Evolutionary conservation across 805 yeast species (phyloP).

Genomic region (Candida sonorensis): DNA sequence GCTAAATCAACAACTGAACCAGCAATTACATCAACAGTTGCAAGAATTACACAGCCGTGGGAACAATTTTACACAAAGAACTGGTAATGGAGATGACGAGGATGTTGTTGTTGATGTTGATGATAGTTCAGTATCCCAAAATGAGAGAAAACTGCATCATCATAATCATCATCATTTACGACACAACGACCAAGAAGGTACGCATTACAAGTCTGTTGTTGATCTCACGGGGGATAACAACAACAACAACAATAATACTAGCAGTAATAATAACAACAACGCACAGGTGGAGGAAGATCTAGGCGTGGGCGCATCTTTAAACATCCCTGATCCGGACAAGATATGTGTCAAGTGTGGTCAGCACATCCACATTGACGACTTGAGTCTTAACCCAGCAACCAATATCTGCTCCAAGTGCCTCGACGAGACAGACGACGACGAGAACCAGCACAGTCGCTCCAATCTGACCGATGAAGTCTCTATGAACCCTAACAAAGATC

Average conservation of each 20-base stretch:
- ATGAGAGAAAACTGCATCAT: no score
- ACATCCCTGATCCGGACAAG: conserved; percentile 22
- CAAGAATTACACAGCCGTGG: no score
- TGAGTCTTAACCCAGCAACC: conserved; percentile 21
- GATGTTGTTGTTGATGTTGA: no score
- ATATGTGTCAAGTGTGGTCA: conserved; percentile 22
- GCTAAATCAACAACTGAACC: conserved; percentile 20
- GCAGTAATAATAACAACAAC: conserved; percentile 2
- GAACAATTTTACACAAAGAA: no score
- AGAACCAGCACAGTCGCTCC: no score
- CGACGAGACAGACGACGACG: conserved; percentile 9
- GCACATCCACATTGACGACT: conserved; percentile 22
- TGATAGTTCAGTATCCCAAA: no score
- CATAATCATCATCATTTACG: no score
- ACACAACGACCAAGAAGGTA: no score
- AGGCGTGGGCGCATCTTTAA: conserved; percentile 18
- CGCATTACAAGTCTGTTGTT: no score
- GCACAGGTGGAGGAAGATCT: conserved; percentile 8
- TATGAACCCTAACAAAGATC: conserved; percentile 17
- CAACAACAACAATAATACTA: conserved; percentile 1
- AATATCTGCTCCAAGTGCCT: conserved; percentile 22
- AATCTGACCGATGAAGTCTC: conserved; percentile 17
- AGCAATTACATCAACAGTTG: conserved; percentile 24
- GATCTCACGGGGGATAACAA: no score
- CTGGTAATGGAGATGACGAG: conserved; percentile 2